Evolutionary conservation across 371 early-diverging fungal genomes (phyloP), one percentile per base, ranked within the genome.

Genomic region (Haplosporangium sp.): DNA sequence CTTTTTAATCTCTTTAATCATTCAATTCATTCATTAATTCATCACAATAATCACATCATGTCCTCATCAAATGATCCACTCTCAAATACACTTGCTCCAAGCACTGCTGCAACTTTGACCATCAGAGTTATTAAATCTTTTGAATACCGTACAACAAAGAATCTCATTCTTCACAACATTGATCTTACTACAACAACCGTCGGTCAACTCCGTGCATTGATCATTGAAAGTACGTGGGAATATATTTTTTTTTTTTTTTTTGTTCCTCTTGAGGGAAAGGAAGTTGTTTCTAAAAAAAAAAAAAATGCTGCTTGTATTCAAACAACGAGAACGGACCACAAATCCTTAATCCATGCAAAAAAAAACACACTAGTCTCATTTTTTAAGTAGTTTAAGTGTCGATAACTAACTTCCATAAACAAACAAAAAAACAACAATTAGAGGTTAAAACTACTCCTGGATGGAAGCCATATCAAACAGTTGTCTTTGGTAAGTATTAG

Each of bases 61-160:
- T 35, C 56, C 6, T 47, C 67, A 6, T 61, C 74, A 38, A 66
- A 34, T 39, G 78, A 83, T 1, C 75, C 82, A 35, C 83, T 90
- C 8, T 87, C 91, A 15, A 89, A 88, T 71, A 87, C 87, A 35
- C 73, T 86, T 4, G 85, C 86, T 13, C 89, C 91, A 34, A 67
- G 82, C 47, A 87, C 88, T 17, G 85, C 87, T 48, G 88, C 92
- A 34, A 90, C 89, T 0, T 65, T 96, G n/a, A 97, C 97, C 10
- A 85, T 97, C 62, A 89, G 97, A 4, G 85, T 95, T 61, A 96
- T 97, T 79, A 95, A 94, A 79, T 94, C 91, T 45, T 96, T 97
- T 77, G 96, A 96, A 76, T 96, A 94, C 86, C 90, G 96, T 63
- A 95, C 95, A 0, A 87, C 91, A 82, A 94, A 93, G 74, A 96